Evolutionary conservation across 345 rosid species (phyloP), one percentile per base, ranked within the genome.

Genomic region (Pistacia atlantica): DNA sequence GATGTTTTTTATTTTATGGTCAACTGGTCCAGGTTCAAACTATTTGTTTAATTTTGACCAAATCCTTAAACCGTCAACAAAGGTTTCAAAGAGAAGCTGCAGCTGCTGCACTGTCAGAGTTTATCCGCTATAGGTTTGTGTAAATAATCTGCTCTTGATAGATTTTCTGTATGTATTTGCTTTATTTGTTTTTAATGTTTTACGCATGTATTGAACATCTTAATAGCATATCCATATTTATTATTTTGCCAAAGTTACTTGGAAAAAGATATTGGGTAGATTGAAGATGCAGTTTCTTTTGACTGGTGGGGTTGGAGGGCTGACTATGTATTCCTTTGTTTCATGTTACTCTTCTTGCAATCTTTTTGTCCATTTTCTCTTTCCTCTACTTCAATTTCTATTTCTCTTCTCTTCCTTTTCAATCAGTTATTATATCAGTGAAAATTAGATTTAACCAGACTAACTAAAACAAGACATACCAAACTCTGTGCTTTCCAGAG

Each of bases 21-120:
- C 20, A 7, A 56, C 18, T 3, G 74, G 49, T 82, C 57, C 92
- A 95, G 99, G 97, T 95, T 79, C 89, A 87, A 79, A 84, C 77
- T 80, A 89, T 95, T 60, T 87, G 97, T 82, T 60, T 83, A 69
- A 92, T 89, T 83, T 84, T 95, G 75, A 93, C 96, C 11, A 89
- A 88, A 79, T 86, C 96, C 73, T 83, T 95, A 60, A 89, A 84
- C 79, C 91, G 90, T 37, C 82, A 84, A 65, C 90, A 90, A 81
- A 89, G 84, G 65, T 89, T 86, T 83, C 98, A 89, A 80, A 87
- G 97, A 85, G 98, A 95, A 88, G 98, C 98, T 82, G 97, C 99
- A 62, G 98, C 98, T 22, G 99, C 96, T 25, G 98, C 99, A 70
- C 79, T 95, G 72, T 95, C 99, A 57, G 99, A 93, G 88, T 93